These are phyloP conservation scores for Magnusiomyces suaveolens DNA, from an alignment of 1,139 yeast species.

Conservation along the genomic window DNA sequence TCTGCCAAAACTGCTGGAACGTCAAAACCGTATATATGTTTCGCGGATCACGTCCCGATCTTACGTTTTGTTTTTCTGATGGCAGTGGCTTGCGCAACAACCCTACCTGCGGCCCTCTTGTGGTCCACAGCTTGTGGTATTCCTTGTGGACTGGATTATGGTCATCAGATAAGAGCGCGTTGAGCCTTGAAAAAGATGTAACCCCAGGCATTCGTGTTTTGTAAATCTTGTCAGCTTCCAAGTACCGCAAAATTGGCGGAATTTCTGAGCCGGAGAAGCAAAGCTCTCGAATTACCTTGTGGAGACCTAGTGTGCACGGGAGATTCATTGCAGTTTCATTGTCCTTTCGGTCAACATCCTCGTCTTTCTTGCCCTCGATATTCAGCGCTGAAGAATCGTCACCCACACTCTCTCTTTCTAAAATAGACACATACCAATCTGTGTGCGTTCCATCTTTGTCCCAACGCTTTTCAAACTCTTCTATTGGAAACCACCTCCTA, in stretches of 20 bases:
- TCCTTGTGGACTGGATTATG: not conserved
- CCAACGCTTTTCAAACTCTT: constrained; percentile 7
- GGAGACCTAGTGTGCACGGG: not conserved
- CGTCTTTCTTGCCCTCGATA: not conserved
- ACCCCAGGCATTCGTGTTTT: not conserved
- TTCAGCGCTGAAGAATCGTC: too few species aligned
- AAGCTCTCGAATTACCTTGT: not conserved
- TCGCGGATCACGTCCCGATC: not conserved
- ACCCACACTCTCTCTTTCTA: not conserved
- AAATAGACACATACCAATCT: constrained; percentile 5
- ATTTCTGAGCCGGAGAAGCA: not conserved
- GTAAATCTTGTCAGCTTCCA: not conserved
- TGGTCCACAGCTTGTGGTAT: not conserved
- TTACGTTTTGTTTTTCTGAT: not conserved
- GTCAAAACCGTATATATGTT: not conserved
- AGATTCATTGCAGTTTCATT: not conserved
- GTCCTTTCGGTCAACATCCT: not conserved
- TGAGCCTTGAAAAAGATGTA: not conserved
- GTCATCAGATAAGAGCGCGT: not conserved
- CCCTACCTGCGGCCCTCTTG: not conserved
- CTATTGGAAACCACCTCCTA: constrained; percentile 9
- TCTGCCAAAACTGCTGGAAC: not conserved
- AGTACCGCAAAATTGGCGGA: not conserved
- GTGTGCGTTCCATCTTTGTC: constrained; percentile 7
- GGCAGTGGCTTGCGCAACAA: not conserved